Evolutionary conservation across 176 grass and related monocot species (phyloP).

Genomic region (Raddia distichophylla): DNA sequence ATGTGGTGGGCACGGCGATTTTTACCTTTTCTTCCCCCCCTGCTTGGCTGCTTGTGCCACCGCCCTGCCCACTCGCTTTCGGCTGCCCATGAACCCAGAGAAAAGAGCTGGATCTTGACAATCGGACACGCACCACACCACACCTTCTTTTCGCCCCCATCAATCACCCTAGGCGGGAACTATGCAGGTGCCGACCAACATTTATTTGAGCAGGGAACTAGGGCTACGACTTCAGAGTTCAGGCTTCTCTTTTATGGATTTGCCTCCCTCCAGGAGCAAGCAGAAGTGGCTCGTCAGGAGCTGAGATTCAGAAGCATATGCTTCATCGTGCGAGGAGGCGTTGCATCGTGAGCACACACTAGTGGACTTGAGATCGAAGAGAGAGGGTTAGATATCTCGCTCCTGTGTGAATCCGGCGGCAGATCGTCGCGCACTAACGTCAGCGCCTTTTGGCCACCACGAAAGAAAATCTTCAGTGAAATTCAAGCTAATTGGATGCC

Average conservation of each 20-base stretch:
- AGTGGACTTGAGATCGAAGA: background rate
- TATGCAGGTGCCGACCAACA: constrained; percentile 44
- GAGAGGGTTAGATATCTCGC: too few relatives aligned
- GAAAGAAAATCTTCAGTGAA: background rate
- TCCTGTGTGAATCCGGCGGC: background rate
- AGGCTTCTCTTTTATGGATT: background rate
- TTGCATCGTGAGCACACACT: background rate
- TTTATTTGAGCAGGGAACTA: background rate
- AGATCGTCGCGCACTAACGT: background rate
- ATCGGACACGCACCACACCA: background rate
- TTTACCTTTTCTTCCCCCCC: constrained; percentile 13
- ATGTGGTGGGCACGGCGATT: constrained; percentile 2
- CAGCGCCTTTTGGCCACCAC: background rate
- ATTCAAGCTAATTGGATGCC: too few relatives aligned
- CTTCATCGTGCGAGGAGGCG: background rate
- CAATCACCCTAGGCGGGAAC: constrained; percentile 1
- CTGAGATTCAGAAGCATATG: background rate
- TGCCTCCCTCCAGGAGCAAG: background rate
- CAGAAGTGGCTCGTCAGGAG: background rate
- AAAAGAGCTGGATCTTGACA: background rate
- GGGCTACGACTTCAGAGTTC: background rate
- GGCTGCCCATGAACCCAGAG: constrained; percentile 22
- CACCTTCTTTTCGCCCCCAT: background rate
- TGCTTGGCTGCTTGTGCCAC: too few relatives aligned
- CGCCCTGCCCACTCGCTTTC: constrained; percentile 33